Percentiles rank a stretch among this genome's conserved stretches.
phyloP scores from a whole-genome alignment of 179 eudicot genomes.

The Vitellaria paradoxa region DNA sequence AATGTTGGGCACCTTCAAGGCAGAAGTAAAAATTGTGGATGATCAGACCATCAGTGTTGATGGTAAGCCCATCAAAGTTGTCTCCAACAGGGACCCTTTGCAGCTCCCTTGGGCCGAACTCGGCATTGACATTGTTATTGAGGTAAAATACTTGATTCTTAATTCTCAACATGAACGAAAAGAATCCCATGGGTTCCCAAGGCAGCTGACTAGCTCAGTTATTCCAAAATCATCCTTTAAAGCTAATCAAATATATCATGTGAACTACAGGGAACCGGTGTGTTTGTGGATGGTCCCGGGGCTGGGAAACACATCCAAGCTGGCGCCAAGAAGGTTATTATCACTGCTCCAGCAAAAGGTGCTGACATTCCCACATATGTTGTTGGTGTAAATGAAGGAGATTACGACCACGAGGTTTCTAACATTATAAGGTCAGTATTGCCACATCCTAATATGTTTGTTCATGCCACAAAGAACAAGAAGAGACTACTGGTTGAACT shows the following conservation, averaged over 20 bases:
- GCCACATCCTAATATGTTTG: neutral
- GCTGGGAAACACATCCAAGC: slow-evolving; percentile 99
- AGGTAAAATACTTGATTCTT: slow-evolving; percentile 37
- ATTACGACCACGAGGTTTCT: slow-evolving; percentile 73
- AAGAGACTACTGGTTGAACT: neutral
- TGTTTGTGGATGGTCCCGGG: slow-evolving; percentile 96
- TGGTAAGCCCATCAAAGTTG: slow-evolving; percentile 92
- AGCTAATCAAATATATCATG: neutral
- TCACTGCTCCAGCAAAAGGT: slow-evolving; percentile 99
- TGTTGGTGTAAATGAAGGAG: slow-evolving; percentile 86
- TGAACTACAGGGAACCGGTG: slow-evolving; percentile 80
- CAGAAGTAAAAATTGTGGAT: slow-evolving; percentile 89
- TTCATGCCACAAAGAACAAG: neutral
- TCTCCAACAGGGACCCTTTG: slow-evolving; percentile 92
- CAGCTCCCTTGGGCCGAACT: slow-evolving; percentile 98
- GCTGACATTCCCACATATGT: slow-evolving; percentile 98
- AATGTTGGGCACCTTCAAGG: slow-evolving; percentile 88
- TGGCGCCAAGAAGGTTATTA: slow-evolving; percentile 97
- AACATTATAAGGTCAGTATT: slow-evolving; percentile 73
- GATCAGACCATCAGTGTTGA: slow-evolving; percentile 84
- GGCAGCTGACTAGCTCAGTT: neutral
- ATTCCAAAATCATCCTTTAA: neutral
- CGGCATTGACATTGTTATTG: slow-evolving; percentile 94
- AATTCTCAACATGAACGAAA: too few relatives aligned
- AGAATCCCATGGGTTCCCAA: too few relatives aligned